Conservation (phyloP, 495 filamentous ascomycete genomes). For the Aspergillus cavernicola region DNA sequence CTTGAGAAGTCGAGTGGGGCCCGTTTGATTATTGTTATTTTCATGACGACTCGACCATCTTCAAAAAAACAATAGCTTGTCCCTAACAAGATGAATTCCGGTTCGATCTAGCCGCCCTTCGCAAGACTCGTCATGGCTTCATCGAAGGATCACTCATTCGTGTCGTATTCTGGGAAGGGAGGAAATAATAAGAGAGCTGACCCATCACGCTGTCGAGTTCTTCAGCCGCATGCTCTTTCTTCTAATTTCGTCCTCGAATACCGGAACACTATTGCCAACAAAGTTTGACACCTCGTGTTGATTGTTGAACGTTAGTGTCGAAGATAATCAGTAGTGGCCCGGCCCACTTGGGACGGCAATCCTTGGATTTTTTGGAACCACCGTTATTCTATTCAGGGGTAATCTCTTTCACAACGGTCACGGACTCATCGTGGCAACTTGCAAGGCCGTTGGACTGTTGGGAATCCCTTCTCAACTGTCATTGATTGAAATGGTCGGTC, state of each 20-base stretch:
- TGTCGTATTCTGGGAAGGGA: not conserved
- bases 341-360: not conserved
- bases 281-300: slow-evolving; percentile 14
- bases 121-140: not conserved
- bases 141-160: not conserved
- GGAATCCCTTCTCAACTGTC: not conserved
- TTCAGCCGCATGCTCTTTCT: not conserved
- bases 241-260: too few species aligned
- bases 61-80: not conserved
- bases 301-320: not conserved
- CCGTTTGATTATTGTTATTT: not conserved
- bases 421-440: not conserved
- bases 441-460: not conserved
- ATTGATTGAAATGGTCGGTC: not conserved
- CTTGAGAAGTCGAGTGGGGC: not conserved
- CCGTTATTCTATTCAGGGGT: not conserved
- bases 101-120: not conserved
- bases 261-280: not conserved
- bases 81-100: not conserved
- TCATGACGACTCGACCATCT: not conserved
- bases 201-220: not conserved
- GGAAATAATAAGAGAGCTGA: not conserved
- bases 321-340: slow-evolving; percentile 4
- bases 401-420: not conserved
- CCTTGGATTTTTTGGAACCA: not conserved